Conservation (phyloP, 2,329 filamentous ascomycete genomes). For the Pseudocercospora macadamiae region DNA sequence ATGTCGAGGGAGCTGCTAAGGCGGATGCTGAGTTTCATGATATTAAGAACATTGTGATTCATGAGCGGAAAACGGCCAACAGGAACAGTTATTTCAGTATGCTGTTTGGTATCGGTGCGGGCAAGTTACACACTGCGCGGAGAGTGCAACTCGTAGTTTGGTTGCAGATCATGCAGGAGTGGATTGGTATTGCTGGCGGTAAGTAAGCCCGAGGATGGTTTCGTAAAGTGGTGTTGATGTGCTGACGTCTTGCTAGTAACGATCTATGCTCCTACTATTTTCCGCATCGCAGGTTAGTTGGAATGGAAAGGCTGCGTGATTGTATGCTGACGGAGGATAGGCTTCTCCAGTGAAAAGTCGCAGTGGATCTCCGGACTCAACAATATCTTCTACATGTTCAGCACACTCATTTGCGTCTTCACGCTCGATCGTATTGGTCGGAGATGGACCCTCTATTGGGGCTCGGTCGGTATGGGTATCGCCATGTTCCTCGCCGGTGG, state of each 20-base stretch:
- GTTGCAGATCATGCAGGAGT: conserved; percentile 46
- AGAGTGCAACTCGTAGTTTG: conserved; percentile 45
- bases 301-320: neutral
- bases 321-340: conserved; percentile 8
- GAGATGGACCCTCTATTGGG: conserved; percentile 41
- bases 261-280: conserved; percentile 42
- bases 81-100: conserved; percentile 38
- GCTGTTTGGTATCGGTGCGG: conserved; percentile 37
- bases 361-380: conserved; percentile 49
- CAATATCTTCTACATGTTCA: conserved; percentile 41
- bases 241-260: conserved; percentile 41
- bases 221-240: conserved; percentile 17
- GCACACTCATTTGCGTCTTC: conserved; percentile 41
- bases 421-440: conserved; percentile 41
- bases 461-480: conserved; percentile 39
- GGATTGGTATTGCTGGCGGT: conserved; percentile 32
- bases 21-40: conserved; percentile 69
- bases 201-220: neutral
- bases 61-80: conserved; percentile 53
- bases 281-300: conserved; percentile 32
- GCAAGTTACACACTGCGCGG: conserved; percentile 40
- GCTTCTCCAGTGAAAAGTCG: conserved; percentile 39
- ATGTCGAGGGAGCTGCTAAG: conserved; percentile 39
- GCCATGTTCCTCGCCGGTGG: conserved; percentile 40
- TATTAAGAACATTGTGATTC: conserved; percentile 64